Evolutionary conservation across 129 eudicot genomes (phyloP).

Genomic region (Pulicaria dysenterica): DNA sequence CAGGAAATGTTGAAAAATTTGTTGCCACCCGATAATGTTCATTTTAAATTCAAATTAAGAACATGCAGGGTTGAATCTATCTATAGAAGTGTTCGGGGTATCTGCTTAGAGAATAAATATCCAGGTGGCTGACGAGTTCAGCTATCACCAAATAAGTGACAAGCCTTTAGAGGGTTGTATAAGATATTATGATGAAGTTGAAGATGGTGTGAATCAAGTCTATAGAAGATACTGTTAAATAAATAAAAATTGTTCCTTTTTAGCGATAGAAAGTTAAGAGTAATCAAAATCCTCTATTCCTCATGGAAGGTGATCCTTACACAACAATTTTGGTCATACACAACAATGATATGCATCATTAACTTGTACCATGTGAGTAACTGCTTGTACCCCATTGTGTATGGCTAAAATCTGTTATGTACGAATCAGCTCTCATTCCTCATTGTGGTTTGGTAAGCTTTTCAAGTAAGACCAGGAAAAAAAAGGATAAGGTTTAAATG

Average conservation of each 20-base stretch:
- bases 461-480: background rate
- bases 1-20: background rate
- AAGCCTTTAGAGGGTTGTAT: background rate
- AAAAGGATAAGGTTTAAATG: background rate
- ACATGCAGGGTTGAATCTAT: background rate
- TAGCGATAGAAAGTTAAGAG: slow-evolving; percentile 5
- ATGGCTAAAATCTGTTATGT: too few species aligned
- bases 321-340: too few species aligned
- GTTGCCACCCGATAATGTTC: background rate
- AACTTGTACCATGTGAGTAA: too few species aligned
- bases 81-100: background rate
- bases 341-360: too few species aligned
- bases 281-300: too few species aligned
- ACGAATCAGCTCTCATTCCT: too few species aligned
- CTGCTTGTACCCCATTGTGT: too few species aligned
- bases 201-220: background rate
- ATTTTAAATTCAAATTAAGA: background rate
- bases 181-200: slow-evolving; percentile 8
- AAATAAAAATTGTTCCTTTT: background rate
- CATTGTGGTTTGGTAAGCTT: background rate
- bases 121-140: background rate
- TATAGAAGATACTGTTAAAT: background rate
- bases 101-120: background rate
- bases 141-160: background rate
- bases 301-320: too few species aligned